A percentile compares a stretch with the other conserved stretches of the same genome.
Conservation (phyloP, 257 asterid genomes). For the Plantago elongata region DNA sequence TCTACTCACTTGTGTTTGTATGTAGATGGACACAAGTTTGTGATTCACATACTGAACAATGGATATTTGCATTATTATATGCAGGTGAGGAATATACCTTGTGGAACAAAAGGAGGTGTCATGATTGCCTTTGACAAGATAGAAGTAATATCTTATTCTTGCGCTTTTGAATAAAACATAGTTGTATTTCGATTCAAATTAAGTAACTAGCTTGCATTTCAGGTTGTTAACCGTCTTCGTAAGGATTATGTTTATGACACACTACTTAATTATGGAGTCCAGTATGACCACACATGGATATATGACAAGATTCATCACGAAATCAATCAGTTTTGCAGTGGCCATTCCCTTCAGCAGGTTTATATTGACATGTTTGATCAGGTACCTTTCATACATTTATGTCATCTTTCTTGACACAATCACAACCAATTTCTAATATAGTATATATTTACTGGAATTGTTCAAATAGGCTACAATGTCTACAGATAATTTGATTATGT, state of each 20-base stretch:
- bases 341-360: constrained; percentile 93
- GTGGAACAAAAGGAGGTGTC: constrained; percentile 99
- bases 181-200: constrained; percentile 10
- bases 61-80: constrained; percentile 17
- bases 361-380: constrained; percentile 99
- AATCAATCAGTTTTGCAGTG: constrained; percentile 97
- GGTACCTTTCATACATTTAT: constrained; percentile 33
- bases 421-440: not conserved
- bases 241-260: constrained; percentile 83
- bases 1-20: too few relatives aligned
- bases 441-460: too few relatives aligned
- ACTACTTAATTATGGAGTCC: constrained; percentile 77
- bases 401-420: not conserved
- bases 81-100: constrained; percentile 97
- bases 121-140: constrained; percentile 92
- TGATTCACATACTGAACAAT: not conserved
- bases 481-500: too few relatives aligned
- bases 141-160: constrained; percentile 49
- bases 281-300: constrained; percentile 96
- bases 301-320: constrained; percentile 98
- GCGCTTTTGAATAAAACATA: not conserved
- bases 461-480: too few relatives aligned
- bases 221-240: constrained; percentile 92
- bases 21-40: not conserved
- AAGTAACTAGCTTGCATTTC: constrained; percentile 22